phyloP scores from a whole-genome alignment of 2,329 filamentous ascomycete genomes.

The Penicillium expansum region DNA sequence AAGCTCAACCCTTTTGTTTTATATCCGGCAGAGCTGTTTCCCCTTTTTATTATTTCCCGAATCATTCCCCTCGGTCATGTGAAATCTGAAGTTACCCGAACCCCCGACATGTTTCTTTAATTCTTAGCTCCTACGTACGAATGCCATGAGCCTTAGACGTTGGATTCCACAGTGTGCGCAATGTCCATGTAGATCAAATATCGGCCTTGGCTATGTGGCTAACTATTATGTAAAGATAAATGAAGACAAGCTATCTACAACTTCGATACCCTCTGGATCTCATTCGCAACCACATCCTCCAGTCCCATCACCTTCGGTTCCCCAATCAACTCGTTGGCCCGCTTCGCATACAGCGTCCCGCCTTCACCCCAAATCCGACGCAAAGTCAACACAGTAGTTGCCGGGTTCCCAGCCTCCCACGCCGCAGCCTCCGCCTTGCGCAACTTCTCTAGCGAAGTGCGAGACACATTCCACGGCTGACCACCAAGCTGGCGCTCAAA shows the following conservation, averaged over 20 bases:
- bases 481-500: slow-evolving; percentile 64
- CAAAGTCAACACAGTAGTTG: slow-evolving; percentile 59
- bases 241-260: slow-evolving; percentile 2
- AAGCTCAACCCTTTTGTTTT: slow-evolving; percentile 18
- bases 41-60: slow-evolving; percentile 13
- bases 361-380: slow-evolving; percentile 71
- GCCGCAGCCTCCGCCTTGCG: slow-evolving; percentile 57
- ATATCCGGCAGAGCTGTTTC: slow-evolving; percentile 18
- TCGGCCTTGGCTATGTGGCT: not conserved
- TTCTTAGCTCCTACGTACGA: slow-evolving; percentile 10
- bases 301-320: slow-evolving; percentile 55
- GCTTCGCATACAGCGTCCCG: slow-evolving; percentile 66
- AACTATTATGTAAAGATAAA: not conserved
- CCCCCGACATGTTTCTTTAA: slow-evolving; percentile 21
- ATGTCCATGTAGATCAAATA: not conserved
- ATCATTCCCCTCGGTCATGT: slow-evolving; percentile 25
- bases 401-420: slow-evolving; percentile 54
- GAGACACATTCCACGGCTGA: slow-evolving; percentile 53
- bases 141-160: slow-evolving; percentile 11
- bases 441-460: slow-evolving; percentile 55
- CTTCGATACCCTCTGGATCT: slow-evolving; percentile 16
- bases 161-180: not conserved
- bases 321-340: slow-evolving; percentile 63
- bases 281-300: slow-evolving; percentile 43
- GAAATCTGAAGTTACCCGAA: slow-evolving; percentile 26